These are phyloP conservation scores for Penicillium diatomitis DNA, from an alignment of 495 filamentous ascomycete genomes.

Conservation along the genomic window DNA sequence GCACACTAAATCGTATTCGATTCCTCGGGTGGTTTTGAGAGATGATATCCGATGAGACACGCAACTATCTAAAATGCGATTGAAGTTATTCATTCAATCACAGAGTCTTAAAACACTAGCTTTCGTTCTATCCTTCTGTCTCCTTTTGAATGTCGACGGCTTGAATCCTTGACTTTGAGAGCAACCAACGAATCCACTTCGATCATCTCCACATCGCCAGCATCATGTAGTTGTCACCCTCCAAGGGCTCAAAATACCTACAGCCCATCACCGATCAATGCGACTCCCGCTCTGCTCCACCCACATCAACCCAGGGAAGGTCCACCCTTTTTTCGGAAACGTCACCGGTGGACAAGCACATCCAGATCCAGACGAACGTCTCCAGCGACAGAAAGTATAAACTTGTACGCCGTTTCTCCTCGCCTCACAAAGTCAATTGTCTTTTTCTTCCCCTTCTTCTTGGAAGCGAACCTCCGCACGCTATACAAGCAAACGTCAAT, in stretches of 20 bases:
- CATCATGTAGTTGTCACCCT: no score
- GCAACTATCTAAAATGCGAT: background rate
- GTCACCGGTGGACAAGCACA: background rate
- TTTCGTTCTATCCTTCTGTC: no score
- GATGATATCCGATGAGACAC: background rate
- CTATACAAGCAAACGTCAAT: background rate
- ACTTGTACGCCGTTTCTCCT: background rate
- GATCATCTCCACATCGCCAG: no score
- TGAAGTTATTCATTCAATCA: no score
- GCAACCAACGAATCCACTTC: no score
- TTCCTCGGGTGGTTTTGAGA: slow-evolving; percentile 4
- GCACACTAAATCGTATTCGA: slow-evolving; percentile 4
- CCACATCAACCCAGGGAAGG: slow-evolving; percentile 4
- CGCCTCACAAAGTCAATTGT: background rate
- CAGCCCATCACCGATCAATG: background rate
- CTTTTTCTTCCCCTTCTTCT: background rate
- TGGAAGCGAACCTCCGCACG: background rate
- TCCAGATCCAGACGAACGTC: no score
- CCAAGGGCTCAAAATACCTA: background rate
- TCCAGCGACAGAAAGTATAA: no score
- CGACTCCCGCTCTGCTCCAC: background rate
- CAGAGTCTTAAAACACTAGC: no score
- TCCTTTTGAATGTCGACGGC: background rate
- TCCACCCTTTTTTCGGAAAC: slow-evolving; percentile 6
- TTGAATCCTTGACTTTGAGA: background rate